phyloP scores from a whole-genome alignment of 2,329 filamentous ascomycete genomes.

The Colletotrichum cordylinicola region DNA sequence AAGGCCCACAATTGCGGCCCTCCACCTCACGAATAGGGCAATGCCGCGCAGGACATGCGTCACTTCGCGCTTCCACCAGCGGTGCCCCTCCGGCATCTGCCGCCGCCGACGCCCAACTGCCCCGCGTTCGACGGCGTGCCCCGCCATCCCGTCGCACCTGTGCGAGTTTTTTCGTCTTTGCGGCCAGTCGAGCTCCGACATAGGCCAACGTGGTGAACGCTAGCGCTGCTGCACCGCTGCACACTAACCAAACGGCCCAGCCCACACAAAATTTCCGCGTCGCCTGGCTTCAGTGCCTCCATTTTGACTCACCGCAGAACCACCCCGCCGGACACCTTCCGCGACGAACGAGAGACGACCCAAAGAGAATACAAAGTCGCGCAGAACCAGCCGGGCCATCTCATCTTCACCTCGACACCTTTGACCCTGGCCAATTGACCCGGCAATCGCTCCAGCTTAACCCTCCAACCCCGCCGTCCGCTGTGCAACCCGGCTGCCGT shows the following conservation, averaged over 20 bases:
- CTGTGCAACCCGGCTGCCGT: not conserved
- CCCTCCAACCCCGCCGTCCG: not conserved
- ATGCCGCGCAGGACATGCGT: constrained; percentile 4
- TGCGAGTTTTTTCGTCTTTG: not conserved
- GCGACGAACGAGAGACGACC: not conserved
- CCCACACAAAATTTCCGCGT: constrained; percentile 20
- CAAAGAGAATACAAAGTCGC: constrained; percentile 8
- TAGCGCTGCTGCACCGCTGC: not conserved
- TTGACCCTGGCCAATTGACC: constrained; percentile 10
- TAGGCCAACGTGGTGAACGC: constrained; percentile 22
- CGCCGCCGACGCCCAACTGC: constrained; percentile 4
- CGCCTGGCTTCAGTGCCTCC: not conserved
- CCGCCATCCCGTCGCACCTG: constrained; percentile 20
- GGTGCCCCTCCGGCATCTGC: constrained; percentile 19
- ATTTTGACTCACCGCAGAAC: constrained; percentile 20
- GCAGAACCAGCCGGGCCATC: not conserved
- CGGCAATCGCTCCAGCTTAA: not conserved
- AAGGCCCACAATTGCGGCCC: not conserved
- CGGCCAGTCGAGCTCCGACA: constrained; percentile 23
- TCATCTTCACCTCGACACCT: not conserved
- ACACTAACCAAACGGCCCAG: not conserved
- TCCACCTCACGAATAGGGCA: constrained; percentile 7
- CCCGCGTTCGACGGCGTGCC: constrained; percentile 25
- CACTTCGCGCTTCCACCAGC: not conserved
- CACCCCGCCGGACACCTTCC: constrained; percentile 13